Percentiles rank a stretch among this genome's conserved stretches.
These are phyloP conservation scores for Eudorina sp. DNA, from an alignment of 139 green algal species.

Conservation along the genomic window DNA sequence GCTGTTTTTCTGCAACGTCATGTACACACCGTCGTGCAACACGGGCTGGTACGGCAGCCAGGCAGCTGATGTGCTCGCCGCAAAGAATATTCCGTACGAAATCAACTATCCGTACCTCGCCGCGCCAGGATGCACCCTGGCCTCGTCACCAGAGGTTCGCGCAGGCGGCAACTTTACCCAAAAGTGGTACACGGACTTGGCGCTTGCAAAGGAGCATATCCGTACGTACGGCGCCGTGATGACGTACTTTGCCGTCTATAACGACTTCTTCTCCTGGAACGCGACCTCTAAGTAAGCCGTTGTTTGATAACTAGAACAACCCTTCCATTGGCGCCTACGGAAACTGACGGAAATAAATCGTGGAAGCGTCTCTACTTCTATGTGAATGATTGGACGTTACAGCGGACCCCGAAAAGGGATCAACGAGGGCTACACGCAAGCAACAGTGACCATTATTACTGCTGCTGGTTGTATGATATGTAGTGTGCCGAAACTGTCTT, in stretches of 20 bases:
- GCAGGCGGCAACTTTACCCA: neutral
- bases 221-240: neutral
- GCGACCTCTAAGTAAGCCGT: slow-evolving; percentile 90
- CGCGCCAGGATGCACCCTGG: neutral
- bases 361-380: no score
- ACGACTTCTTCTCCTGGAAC: slow-evolving; percentile 75
- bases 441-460: no score
- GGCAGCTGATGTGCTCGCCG: neutral
- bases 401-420: no score
- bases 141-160: neutral
- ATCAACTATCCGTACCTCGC: slow-evolving; percentile 14
- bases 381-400: no score
- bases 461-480: no score
- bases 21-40: neutral
- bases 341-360: no score
- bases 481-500: no score
- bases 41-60: neutral
- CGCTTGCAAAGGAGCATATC: slow-evolving; percentile 35
- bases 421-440: no score
- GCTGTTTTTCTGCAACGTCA: slow-evolving; percentile 21
- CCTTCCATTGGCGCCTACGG: no score
- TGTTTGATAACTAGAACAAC: no score
- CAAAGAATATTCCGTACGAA: neutral
- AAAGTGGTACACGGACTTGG: neutral
- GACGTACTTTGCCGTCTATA: slow-evolving; percentile 75